Conservation (phyloP, 345 rosid species). For the Brassica napus region Da-Ae NC_063446.1:23889501-23890000, state of each 20-base stretch:
- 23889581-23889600: too few relatives aligned
- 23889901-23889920: conserved; percentile 27
- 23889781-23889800: neutral
- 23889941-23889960: neutral
- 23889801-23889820: neutral
- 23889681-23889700: neutral
- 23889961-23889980: neutral
- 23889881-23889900: conserved; percentile 13
- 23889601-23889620: too few relatives aligned
- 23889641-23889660: too few relatives aligned
- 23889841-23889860: conserved; percentile 1
- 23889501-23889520: too few relatives aligned
- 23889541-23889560: too few relatives aligned
- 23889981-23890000: neutral
- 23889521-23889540: too few relatives aligned
- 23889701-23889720: neutral
- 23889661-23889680: neutral
- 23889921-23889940: conserved; percentile 8
- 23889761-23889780: neutral
- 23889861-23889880: conserved; percentile 34
- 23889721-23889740: neutral
- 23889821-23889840: conserved; percentile 20
- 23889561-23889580: too few relatives aligned
- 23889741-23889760: neutral
- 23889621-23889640: too few relatives aligned